Evolutionary conservation across 208 protist genomes (phyloP).

Genomic region (Ichthyophonus hoferi): DNA sequence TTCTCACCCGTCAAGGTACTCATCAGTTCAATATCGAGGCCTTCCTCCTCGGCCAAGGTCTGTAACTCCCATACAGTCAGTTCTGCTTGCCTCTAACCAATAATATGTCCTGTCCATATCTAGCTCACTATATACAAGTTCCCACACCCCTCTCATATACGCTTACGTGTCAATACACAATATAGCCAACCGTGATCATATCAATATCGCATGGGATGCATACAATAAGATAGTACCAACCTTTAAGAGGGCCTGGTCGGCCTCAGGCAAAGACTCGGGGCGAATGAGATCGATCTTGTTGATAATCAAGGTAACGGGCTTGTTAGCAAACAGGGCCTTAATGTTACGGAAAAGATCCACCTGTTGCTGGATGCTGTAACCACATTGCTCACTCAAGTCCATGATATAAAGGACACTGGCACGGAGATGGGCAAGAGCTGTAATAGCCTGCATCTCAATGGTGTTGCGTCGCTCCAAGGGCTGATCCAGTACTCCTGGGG

Average conservation of each 20-base stretch:
- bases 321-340: constrained; percentile 96
- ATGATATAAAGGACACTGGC: constrained; percentile 97
- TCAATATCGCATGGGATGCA: too few species aligned
- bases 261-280: constrained; percentile 75
- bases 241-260: constrained; percentile 72
- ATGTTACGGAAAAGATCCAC: constrained; percentile 92
- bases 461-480: constrained; percentile 98
- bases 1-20: constrained; percentile 88
- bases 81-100: too few species aligned
- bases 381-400: constrained; percentile 96
- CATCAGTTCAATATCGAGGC: constrained; percentile 64
- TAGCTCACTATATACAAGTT: neutral
- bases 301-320: constrained; percentile 96
- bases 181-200: too few species aligned
- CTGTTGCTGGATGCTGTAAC: constrained; percentile 94
- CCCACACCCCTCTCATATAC: neutral
- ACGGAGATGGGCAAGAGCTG: constrained; percentile 93
- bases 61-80: neutral
- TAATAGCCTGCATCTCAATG: constrained; percentile 99
- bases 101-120: too few species aligned
- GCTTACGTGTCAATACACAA: too few species aligned
- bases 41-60: constrained; percentile 71
- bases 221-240: too few species aligned
- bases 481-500: constrained; percentile 98
- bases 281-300: constrained; percentile 97